phyloP scores from a whole-genome alignment of 768 basidiomycete genomes.

The Chalciporus pseudorubinellus region DNA sequence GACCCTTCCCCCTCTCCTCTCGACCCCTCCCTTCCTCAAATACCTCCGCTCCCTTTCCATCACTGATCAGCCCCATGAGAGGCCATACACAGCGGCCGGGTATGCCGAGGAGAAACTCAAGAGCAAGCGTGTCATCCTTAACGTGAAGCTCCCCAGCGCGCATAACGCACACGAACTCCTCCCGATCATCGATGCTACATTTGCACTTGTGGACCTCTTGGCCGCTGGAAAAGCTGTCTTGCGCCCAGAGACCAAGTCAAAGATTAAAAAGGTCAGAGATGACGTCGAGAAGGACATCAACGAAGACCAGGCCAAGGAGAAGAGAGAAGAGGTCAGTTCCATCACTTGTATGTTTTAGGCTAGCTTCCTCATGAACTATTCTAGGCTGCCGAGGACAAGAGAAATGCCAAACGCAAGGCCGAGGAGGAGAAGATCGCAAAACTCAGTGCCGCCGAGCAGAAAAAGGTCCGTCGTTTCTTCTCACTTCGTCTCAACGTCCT shows the following conservation, averaged over 20 bases:
- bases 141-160: conserved; percentile 53
- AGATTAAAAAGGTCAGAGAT: conserved; percentile 72
- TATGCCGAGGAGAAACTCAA: conserved; percentile 40
- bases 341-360: background rate
- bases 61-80: conserved; percentile 80
- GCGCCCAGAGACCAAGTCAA: conserved; percentile 79
- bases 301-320: conserved; percentile 63
- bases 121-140: conserved; percentile 75
- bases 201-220: conserved; percentile 73
- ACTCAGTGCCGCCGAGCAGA: conserved; percentile 76
- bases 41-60: conserved; percentile 88
- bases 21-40: conserved; percentile 60
- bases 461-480: conserved; percentile 52
- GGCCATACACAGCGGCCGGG: conserved; percentile 54
- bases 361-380: background rate
- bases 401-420: conserved; percentile 66
- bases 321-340: conserved; percentile 61
- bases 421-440: conserved; percentile 73
- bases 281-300: conserved; percentile 67
- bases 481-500: background rate
- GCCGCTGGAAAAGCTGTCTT: conserved; percentile 46
- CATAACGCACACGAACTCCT: conserved; percentile 45
- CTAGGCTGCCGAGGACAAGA: conserved; percentile 63
- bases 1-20: conserved; percentile 55
- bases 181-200: conserved; percentile 63